These are phyloP conservation scores for Hypoxylon fuscum DNA, from an alignment of 495 filamentous ascomycete genomes.

Conservation along the genomic window DNA sequence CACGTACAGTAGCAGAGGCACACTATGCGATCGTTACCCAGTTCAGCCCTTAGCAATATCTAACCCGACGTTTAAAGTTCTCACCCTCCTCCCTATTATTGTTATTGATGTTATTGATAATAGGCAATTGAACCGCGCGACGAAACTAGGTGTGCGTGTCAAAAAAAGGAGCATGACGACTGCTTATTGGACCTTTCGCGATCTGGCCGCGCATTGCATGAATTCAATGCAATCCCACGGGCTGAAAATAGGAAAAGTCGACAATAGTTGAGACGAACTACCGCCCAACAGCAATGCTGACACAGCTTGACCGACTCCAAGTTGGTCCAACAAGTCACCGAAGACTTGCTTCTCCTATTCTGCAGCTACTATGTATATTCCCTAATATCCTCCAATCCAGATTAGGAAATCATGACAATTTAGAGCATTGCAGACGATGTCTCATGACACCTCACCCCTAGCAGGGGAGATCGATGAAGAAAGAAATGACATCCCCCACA, in stretches of 20 bases:
- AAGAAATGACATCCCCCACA: not conserved
- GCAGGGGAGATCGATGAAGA: conserved; percentile 1
- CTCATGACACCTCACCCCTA: conserved; percentile 1
- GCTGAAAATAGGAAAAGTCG: conserved; percentile 35
- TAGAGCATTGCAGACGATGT: not conserved
- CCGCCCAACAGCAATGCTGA: conserved; percentile 28
- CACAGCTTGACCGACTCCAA: conserved; percentile 24
- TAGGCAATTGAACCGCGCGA: conserved; percentile 10
- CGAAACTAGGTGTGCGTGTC: conserved; percentile 31
- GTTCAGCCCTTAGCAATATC: not conserved
- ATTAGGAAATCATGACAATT: conserved; percentile 10
- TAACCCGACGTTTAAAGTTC: conserved; percentile 14
- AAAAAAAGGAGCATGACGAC: conserved; percentile 7
- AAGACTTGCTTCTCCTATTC: not conserved
- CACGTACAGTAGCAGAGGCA: conserved; percentile 3
- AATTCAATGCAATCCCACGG: conserved; percentile 41
- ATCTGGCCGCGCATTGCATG: conserved; percentile 28
- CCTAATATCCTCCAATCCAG: conserved; percentile 3
- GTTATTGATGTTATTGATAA: not conserved
- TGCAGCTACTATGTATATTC: not conserved
- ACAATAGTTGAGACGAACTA: conserved; percentile 24
- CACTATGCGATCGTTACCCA: conserved; percentile 1
- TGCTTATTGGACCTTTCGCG: conserved; percentile 25
- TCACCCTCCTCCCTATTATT: conserved; percentile 10
- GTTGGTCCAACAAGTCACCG: conserved; percentile 8